A percentile compares a stretch with the other conserved stretches of the same genome.
These are phyloP conservation scores for Xylaria sp. DNA, from an alignment of 2,329 filamentous ascomycete species.

Conservation along the genomic window DNA sequence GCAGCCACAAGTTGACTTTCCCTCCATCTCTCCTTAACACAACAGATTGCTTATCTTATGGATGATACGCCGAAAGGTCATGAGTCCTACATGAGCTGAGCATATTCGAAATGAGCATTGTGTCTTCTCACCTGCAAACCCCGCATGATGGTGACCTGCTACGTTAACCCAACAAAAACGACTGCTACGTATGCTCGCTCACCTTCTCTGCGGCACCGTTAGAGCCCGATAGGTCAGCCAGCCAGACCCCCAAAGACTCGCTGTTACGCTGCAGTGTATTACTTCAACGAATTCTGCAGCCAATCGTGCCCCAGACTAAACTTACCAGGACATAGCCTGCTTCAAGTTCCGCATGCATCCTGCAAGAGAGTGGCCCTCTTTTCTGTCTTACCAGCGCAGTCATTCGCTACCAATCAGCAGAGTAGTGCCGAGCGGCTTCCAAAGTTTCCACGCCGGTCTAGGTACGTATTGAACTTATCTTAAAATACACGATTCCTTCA, in stretches of 20 bases:
- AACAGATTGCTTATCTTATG: conserved; percentile 1
- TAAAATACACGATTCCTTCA: conserved; percentile 7
- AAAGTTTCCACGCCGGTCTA: not conserved
- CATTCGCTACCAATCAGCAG: conserved; percentile 18
- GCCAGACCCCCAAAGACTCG: conserved; percentile 14
- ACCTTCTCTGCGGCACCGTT: conserved; percentile 1
- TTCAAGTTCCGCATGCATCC: not conserved
- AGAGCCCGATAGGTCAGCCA: not conserved
- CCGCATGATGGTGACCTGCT: conserved; percentile 5
- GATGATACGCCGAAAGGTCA: not conserved
- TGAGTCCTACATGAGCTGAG: not conserved
- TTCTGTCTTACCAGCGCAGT: conserved; percentile 6
- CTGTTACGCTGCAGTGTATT: conserved; percentile 13
- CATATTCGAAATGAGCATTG: not conserved
- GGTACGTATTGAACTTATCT: not conserved
- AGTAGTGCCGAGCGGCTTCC: not conserved
- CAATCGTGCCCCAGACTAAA: conserved; percentile 6
- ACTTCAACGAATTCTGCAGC: conserved; percentile 5
- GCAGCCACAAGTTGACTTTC: not conserved
- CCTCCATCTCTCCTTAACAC: conserved; percentile 2
- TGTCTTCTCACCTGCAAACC: not conserved
- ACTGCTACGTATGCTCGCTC: not conserved
- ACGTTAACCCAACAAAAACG: not conserved
- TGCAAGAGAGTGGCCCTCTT: conserved; percentile 12
- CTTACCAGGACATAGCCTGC: conserved; percentile 16